Conservation (phyloP, 768 basidiomycete genomes). For the Psilocybe cubensis region DNA sequence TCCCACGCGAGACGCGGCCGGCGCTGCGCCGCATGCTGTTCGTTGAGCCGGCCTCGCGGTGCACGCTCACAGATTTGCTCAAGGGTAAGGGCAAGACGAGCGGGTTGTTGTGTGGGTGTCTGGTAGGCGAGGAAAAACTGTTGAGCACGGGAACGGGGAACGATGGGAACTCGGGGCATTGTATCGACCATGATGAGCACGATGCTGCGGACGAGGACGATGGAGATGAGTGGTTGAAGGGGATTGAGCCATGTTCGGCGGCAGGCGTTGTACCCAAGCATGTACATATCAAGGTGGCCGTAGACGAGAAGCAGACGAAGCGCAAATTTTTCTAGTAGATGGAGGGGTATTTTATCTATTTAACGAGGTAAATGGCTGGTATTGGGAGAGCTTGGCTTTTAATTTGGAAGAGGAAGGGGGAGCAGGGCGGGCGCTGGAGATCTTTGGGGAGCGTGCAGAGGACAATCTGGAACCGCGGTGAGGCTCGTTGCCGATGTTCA, state of each 20-base stretch:
- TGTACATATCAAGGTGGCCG: constrained; percentile 71
- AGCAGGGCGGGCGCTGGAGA: too few species aligned
- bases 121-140: constrained; percentile 28
- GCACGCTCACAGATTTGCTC: constrained; percentile 90
- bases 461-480: too few species aligned
- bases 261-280: constrained; percentile 53
- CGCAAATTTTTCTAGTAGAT: constrained; percentile 70
- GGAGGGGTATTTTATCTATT: neutral
- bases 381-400: too few species aligned
- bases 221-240: constrained; percentile 89
- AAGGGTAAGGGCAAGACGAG: constrained; percentile 77
- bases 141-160: constrained; percentile 21
- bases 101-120: constrained; percentile 83
- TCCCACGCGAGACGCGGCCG: constrained; percentile 90
- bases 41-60: constrained; percentile 86
- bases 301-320: constrained; percentile 73
- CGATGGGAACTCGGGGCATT: constrained; percentile 42
- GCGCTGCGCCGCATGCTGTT: constrained; percentile 93
- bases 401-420: too few species aligned
- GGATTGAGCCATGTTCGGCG: constrained; percentile 68
- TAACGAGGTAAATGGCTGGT: neutral
- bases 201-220: constrained; percentile 73
- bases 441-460: too few species aligned
- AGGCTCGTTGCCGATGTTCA: too few species aligned
- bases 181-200: constrained; percentile 68